Evolutionary conservation across 805 yeast genomes (phyloP).

Genomic region (Hyphopichia homilentoma): DNA sequence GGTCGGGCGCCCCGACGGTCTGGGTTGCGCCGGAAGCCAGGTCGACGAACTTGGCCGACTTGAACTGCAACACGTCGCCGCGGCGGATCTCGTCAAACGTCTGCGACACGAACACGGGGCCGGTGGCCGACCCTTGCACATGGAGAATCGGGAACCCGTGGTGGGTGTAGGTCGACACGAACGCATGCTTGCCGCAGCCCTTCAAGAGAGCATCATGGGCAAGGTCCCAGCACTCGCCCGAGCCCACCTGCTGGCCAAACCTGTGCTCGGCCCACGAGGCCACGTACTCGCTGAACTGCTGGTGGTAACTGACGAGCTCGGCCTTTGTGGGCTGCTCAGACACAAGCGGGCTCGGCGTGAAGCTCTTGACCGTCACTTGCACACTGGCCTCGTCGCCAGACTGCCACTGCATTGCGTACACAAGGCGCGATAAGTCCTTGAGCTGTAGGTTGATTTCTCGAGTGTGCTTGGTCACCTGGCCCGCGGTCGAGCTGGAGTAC

Average conservation of each 20-base stretch:
- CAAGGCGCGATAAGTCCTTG: constrained; percentile 38
- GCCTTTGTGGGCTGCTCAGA: constrained; percentile 24
- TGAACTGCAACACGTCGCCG: constrained; percentile 57
- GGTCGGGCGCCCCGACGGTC: constrained; percentile 51
- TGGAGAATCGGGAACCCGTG: constrained; percentile 46
- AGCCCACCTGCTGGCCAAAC: constrained; percentile 45
- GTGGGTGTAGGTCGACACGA: constrained; percentile 42
- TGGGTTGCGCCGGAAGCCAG: constrained; percentile 29
- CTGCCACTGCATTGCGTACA: constrained; percentile 39
- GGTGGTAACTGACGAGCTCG: constrained; percentile 29
- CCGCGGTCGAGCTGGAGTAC: constrained; percentile 7
- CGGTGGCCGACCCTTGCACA: constrained; percentile 16
- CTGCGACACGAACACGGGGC: constrained; percentile 12
- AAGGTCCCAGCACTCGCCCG: constrained; percentile 62
- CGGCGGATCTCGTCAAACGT: constrained; percentile 40
- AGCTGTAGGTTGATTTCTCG: constrained; percentile 36
- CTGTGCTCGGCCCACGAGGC: constrained; percentile 53
- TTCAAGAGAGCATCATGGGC: constrained; percentile 51
- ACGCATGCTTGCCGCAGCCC: constrained; percentile 58
- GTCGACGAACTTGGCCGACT: constrained; percentile 35
- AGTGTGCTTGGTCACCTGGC: constrained; percentile 10
- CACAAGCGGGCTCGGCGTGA: constrained; percentile 42
- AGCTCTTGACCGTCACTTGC: constrained; percentile 24
- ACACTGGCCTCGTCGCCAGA: constrained; percentile 17
- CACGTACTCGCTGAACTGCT: constrained; percentile 47